Evolutionary conservation across 495 filamentous ascomycete species (phyloP).

Genomic region (Daldinia caldariorum): DNA sequence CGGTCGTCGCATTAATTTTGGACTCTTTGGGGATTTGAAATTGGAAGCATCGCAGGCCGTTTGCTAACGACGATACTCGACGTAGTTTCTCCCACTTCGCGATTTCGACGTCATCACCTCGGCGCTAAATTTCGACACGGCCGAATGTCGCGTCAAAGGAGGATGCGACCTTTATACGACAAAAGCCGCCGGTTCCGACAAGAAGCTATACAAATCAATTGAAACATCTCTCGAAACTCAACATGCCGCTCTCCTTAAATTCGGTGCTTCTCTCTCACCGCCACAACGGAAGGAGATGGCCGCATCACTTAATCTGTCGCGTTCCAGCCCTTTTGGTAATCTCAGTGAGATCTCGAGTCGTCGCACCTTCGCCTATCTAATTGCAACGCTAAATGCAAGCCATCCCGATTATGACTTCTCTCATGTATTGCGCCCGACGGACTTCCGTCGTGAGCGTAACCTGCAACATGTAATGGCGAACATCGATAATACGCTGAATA

Average conservation of each 20-base stretch:
- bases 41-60: constrained; percentile 1
- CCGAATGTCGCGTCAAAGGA: constrained; percentile 87
- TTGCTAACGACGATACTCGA: constrained; percentile 13
- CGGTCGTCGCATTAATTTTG: not conserved
- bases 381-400: constrained; percentile 96
- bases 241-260: constrained; percentile 83
- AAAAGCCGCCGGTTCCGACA: constrained; percentile 92
- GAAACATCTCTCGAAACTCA: constrained; percentile 87
- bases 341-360: constrained; percentile 87
- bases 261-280: constrained; percentile 83
- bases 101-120: constrained; percentile 88
- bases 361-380: constrained; percentile 92
- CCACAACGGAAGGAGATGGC: constrained; percentile 68
- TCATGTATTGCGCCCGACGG: constrained; percentile 82
- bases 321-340: constrained; percentile 89
- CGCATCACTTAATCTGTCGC: constrained; percentile 76
- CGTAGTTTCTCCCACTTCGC: constrained; percentile 87
- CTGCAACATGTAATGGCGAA: constrained; percentile 81
- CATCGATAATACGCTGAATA: constrained; percentile 85
- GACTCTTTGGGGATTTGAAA: not conserved
- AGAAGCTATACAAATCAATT: constrained; percentile 95
- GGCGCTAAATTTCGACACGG: constrained; percentile 92
- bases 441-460: constrained; percentile 83
- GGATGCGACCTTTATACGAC: constrained; percentile 97
- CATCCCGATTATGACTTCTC: constrained; percentile 99